phyloP scores from a whole-genome alignment of 192 early-diverging fungal species.

The Coemansia biformis region DNA sequence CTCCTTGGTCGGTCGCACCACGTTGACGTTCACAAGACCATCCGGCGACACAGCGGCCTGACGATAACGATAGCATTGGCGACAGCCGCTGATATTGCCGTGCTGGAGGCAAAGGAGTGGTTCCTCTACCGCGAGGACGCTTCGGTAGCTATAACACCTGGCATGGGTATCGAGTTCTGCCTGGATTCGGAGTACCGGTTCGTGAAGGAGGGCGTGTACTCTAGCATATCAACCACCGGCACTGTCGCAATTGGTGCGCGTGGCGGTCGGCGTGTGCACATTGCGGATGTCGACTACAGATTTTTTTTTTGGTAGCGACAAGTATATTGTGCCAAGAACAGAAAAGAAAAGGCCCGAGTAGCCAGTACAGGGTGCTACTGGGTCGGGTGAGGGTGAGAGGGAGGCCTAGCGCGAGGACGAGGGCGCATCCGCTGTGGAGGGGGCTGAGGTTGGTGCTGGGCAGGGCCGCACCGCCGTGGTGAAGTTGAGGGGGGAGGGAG shows the following conservation, averaged over 20 bases:
- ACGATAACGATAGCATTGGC: slow-evolving; percentile 61
- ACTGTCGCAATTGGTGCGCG: slow-evolving; percentile 52
- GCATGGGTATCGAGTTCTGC: slow-evolving; percentile 67
- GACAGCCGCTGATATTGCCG: slow-evolving; percentile 65
- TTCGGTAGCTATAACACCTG: slow-evolving; percentile 32
- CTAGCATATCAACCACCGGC: slow-evolving; percentile 65
- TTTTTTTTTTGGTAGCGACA: no score
- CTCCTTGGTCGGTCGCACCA: slow-evolving; percentile 78
- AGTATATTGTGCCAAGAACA: no score
- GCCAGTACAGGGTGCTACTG: no score
- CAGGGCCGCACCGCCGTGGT: no score
- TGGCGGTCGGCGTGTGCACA: slow-evolving; percentile 57
- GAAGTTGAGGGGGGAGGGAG: no score
- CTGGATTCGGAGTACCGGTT: slow-evolving; percentile 66
- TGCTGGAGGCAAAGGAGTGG: slow-evolving; percentile 80
- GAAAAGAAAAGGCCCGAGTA: no score
- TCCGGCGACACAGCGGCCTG: no score
- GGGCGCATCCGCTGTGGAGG: no score
- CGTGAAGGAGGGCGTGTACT: slow-evolving; percentile 54
- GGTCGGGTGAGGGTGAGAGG: no score
- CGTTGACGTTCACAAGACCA: no score
- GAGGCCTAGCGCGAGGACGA: no score
- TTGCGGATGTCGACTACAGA: slow-evolving; percentile 76
- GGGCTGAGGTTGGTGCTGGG: no score
- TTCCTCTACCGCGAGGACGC: slow-evolving; percentile 43